Evolutionary conservation across 2,329 filamentous ascomycete species (phyloP), one percentile per base, ranked within the genome.

Genomic region (Cordyceps fumosorosea): DNA sequence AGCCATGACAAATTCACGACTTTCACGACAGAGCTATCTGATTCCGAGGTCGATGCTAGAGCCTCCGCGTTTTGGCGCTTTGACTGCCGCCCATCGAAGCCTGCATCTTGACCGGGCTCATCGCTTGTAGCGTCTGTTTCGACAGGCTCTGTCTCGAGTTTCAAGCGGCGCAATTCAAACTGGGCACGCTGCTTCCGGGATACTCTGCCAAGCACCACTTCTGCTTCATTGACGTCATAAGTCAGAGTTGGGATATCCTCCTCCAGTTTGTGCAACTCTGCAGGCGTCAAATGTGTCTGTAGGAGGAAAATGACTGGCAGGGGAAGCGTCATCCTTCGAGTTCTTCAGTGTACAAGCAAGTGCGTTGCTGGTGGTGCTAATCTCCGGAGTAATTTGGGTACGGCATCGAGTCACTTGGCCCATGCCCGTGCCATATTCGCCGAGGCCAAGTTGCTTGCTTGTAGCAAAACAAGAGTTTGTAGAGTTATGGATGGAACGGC

Each of bases 171-270:
- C 64, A 98, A 77, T 74, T 98, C 93, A 67, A 96, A 87, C 53
- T 84, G 80, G 0, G 91, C 91, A 20, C 93, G 83, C 68, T 85
- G 82, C 66, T 84, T 87, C 61, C 84, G 87, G 0, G 80, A 80
- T 40, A 96, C 81, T 66, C 87, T 90, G 2, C 89, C 91, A 34
- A 98, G 72, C 2, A 96, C 79, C 3, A 97, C 73, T 5, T 83
- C 80, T 0, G 91, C 91, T 72, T 93, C 89, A 16, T 80, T 78
- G 58, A 89, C 78, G 71, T 93, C 84, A 63, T 88, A 87, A 0
- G 90, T 93, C 59, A 95, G 71, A 0, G 80, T 81, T 4, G 81
- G 78, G 11, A 96, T 82, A 24, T 80, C 80, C 29, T 86, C 82
- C 70, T 92, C 88, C 16, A 91, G 72, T 37, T 80, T 74, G 56